These are phyloP conservation scores for Sungouiozyma intestinalis DNA, from an alignment of 805 yeast species.

Conservation along the genomic window DNA sequence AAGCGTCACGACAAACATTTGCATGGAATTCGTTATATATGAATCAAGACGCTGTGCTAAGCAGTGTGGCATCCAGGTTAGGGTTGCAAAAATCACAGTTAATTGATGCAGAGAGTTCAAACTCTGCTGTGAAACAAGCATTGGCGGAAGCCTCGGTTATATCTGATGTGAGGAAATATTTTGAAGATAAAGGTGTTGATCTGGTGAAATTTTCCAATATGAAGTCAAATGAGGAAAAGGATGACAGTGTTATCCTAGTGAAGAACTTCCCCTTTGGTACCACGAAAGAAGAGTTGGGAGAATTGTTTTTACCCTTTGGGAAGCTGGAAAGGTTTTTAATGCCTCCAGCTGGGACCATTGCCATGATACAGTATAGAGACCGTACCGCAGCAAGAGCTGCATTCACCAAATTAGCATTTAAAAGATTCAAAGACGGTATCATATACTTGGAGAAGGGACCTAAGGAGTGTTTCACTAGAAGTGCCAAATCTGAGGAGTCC, in stretches of 20 bases:
- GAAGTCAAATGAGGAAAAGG: conserved; percentile 42
- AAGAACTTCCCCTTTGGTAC: conserved; percentile 92
- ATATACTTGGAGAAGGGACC: conserved; percentile 94
- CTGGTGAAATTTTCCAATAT: conserved; percentile 51
- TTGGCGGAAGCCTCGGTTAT: conserved; percentile 94
- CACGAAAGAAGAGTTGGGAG: conserved; percentile 67
- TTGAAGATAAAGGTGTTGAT: conserved; percentile 80
- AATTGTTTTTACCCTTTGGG: conserved; percentile 72
- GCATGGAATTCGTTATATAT: conserved; percentile 91
- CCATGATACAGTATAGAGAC: conserved; percentile 82
- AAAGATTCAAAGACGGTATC: conserved; percentile 79
- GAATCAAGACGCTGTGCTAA: conserved; percentile 86
- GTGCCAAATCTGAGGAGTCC: conserved; percentile 35
- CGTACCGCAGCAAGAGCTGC: conserved; percentile 81
- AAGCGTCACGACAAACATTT: conserved; percentile 78
- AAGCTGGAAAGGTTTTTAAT: conserved; percentile 68
- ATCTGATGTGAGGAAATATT: conserved; percentile 80
- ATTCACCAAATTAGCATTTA: conserved; percentile 75
- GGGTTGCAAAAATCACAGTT: conserved; percentile 78
- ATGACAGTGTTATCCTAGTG: conserved; percentile 69
- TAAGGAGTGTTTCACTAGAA: conserved; percentile 58
- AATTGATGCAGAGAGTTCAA: conserved; percentile 77
- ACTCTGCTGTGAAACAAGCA: conserved; percentile 91
- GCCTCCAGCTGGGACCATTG: conserved; percentile 97
- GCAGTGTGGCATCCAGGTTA: conserved; percentile 73